A percentile compares a stretch with the other conserved stretches of the same genome.
phyloP scores from a whole-genome alignment of 1,284 basidiomycete genomes.

The Fomes fomentarius region DNA sequence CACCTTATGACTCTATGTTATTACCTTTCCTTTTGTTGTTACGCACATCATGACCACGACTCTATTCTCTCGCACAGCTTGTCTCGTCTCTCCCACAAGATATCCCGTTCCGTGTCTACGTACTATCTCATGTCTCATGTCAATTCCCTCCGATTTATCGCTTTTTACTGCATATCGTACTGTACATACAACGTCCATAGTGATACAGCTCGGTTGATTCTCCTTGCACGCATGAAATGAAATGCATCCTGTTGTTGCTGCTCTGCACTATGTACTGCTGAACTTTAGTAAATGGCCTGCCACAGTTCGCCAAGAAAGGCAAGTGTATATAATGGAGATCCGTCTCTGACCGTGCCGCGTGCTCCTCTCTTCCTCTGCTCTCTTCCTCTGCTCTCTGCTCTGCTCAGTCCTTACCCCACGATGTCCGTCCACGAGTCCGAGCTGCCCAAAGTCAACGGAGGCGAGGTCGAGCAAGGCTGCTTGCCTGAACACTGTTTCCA shows the following conservation, averaged over 20 bases:
- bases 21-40: conserved; percentile 17
- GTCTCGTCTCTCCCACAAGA: conserved; percentile 7
- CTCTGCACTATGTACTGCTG: conserved; percentile 3
- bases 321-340: conserved; percentile 8
- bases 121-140: conserved; percentile 28
- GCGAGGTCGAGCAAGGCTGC: conserved; percentile 52
- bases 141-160: conserved; percentile 24
- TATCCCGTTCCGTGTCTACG: conserved; percentile 8
- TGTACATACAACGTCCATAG: conserved; percentile 31
- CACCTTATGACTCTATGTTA: conserved; percentile 32
- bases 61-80: conserved; percentile 22
- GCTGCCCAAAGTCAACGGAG: conserved; percentile 37
- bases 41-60: conserved; percentile 26
- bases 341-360: no score
- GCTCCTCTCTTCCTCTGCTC: no score
- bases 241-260: conserved; percentile 18
- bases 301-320: conserved; percentile 12
- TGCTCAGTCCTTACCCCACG: conserved; percentile 26
- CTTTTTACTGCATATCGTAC: conserved; percentile 28
- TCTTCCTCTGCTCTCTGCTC: conserved; percentile 24
- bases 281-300: not conserved
- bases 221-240: conserved; percentile 20
- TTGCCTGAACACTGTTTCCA: conserved; percentile 75
- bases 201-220: conserved; percentile 23
- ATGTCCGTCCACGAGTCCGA: conserved; percentile 55